Conservation (phyloP, 805 yeast species). For the Ogataea thermomethanolica region DNA sequence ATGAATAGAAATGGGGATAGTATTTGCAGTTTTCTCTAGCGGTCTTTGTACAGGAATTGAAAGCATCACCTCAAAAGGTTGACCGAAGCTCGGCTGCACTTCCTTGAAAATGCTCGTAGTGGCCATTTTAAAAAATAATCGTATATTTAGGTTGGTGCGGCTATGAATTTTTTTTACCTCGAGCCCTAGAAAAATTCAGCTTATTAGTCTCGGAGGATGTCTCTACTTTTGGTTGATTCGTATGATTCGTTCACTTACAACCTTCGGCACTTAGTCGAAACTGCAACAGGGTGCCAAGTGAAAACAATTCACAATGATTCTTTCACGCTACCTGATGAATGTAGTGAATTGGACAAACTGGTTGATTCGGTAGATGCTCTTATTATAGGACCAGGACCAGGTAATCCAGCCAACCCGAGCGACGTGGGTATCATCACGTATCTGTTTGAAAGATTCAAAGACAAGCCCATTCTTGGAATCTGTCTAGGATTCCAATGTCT, state of each 20-base stretch:
- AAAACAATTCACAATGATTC: constrained; percentile 64
- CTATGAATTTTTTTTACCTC: constrained; percentile 1
- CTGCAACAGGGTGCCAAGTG: constrained; percentile 48
- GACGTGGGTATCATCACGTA: constrained; percentile 74
- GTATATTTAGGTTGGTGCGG: constrained; percentile 1
- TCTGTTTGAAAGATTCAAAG: constrained; percentile 40
- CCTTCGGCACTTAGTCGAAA: constrained; percentile 57
- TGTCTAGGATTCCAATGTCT: constrained; percentile 91
- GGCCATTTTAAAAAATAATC: not conserved
- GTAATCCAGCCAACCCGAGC: constrained; percentile 60
- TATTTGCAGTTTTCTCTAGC: constrained; percentile 12
- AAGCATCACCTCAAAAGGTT: constrained; percentile 24
- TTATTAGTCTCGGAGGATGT: constrained; percentile 27
- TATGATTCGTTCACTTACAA: constrained; percentile 95
- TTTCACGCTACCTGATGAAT: constrained; percentile 32
- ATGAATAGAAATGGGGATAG: constrained; percentile 36
- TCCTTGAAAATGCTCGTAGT: constrained; percentile 20
- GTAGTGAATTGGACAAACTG: constrained; percentile 37
- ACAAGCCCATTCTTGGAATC: constrained; percentile 78
- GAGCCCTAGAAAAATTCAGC: constrained; percentile 4
- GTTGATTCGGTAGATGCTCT: constrained; percentile 64
- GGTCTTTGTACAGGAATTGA: constrained; percentile 21
- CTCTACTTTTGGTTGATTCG: constrained; percentile 77
- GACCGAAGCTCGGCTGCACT: constrained; percentile 26
- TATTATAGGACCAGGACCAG: constrained; percentile 97